Evolutionary conservation across 805 yeast genomes (phyloP).

Genomic region (Saturnispora dispora): DNA sequence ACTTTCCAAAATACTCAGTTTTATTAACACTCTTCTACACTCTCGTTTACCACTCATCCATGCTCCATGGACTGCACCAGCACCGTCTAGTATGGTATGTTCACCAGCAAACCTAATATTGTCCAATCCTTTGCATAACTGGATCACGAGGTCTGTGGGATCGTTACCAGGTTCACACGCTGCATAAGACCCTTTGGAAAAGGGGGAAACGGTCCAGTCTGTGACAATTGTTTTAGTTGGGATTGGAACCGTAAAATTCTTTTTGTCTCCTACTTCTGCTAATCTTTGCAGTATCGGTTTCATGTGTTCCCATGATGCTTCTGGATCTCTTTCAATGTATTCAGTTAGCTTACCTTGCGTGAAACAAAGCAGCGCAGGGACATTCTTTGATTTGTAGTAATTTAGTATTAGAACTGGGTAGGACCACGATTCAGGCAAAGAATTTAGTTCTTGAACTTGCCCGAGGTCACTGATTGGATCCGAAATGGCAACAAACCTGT

Average conservation of each 20-base stretch:
- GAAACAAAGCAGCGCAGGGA: conserved; percentile 52
- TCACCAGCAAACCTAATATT: conserved; percentile 82
- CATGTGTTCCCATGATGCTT: conserved; percentile 47
- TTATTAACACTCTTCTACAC: conserved; percentile 18
- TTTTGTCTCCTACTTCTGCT: conserved; percentile 5
- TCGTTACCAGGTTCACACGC: conserved; percentile 64
- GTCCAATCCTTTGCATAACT: conserved; percentile 51
- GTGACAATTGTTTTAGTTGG: conserved; percentile 42
- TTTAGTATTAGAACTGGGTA: conserved; percentile 59
- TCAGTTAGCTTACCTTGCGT: conserved; percentile 69
- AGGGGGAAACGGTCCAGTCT: conserved; percentile 76
- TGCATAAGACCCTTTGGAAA: conserved; percentile 72
- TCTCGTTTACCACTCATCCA: conserved; percentile 53
- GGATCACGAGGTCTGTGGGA: conserved; percentile 52
- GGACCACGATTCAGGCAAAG: conserved; percentile 38
- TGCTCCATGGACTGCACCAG: conserved; percentile 91
- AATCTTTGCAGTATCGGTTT: conserved; percentile 38
- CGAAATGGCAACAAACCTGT: conserved; percentile 34
- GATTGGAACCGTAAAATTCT: conserved; percentile 16
- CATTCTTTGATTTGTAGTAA: conserved; percentile 37
- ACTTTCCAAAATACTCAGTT: conserved; percentile 16
- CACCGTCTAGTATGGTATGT: conserved; percentile 77
- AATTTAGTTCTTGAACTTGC: not conserved
- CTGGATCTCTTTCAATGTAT: conserved; percentile 42
- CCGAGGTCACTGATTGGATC: not conserved